Conservation (phyloP, 176 grass and related monocot species). For the Hordeum marinum region DNA sequence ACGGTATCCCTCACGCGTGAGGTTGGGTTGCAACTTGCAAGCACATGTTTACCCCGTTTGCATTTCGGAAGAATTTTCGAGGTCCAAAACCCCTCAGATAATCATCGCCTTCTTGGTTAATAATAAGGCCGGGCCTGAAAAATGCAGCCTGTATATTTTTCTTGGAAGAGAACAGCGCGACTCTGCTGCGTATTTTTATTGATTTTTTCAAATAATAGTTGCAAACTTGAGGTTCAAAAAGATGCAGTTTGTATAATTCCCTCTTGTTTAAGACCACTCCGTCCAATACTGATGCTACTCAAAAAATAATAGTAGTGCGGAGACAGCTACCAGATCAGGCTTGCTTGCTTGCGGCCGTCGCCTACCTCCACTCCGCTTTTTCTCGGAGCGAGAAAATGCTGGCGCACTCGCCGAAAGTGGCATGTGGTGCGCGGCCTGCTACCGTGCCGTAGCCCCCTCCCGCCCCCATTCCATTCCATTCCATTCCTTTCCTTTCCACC, state of each 20-base stretch:
- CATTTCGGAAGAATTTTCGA: background rate
- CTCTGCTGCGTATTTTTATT: no score
- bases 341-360: constrained; percentile 22
- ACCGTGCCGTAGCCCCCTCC: constrained; percentile 13
- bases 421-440: constrained; percentile 37
- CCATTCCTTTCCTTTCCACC: constrained; percentile 14
- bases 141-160: no score
- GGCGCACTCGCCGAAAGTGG: constrained; percentile 50
- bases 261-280: no score
- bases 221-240: no score
- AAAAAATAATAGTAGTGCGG: no score
- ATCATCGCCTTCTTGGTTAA: background rate
- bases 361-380: constrained; percentile 19
- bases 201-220: no score
- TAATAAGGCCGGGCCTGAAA: no score
- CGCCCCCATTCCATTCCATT: background rate
- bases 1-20: background rate
- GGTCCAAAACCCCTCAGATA: background rate
- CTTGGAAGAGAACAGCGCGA: no score
- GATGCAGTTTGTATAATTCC: no score
- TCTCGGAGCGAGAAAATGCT: constrained; percentile 18
- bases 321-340: constrained; percentile 2
- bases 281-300: background rate
- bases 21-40: background rate
- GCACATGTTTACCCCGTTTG: background rate